Percentiles rank a stretch among this genome's conserved stretches.
Evolutionary conservation across 176 grass and related monocot genomes (phyloP).

Genomic region (Hordeum marinum): DNA sequence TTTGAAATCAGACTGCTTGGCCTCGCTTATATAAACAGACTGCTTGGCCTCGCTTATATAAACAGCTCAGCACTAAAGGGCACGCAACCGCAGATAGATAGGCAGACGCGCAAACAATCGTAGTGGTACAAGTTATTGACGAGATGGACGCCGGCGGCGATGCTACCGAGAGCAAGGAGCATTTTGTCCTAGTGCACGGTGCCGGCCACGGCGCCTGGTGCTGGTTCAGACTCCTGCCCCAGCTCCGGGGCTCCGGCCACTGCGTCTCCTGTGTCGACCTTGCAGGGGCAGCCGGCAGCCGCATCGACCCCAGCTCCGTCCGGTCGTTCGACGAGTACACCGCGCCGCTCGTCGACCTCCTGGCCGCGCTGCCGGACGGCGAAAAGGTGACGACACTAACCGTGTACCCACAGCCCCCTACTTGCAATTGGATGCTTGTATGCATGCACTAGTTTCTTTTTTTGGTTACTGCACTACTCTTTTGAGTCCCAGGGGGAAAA

Average conservation of each 20-base stretch:
- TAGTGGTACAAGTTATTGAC: neutral
- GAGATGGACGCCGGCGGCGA: neutral
- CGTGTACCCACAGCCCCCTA: neutral
- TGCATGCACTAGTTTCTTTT: neutral
- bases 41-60: neutral
- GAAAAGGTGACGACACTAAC: constrained; percentile 18
- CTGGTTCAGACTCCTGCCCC: constrained; percentile 42
- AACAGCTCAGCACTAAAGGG: neutral
- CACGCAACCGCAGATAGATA: neutral
- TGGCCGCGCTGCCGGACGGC: constrained; percentile 19
- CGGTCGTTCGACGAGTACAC: constrained; percentile 35
- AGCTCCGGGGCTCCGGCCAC: constrained; percentile 26
- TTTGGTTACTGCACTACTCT: neutral
- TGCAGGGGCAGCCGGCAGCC: constrained; percentile 32
- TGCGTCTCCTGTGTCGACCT: constrained; percentile 45
- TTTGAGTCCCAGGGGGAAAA: neutral
- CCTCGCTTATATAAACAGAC: neutral
- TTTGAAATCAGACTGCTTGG: neutral
- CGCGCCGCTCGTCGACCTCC: constrained; percentile 19
- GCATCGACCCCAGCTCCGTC: constrained; percentile 24
- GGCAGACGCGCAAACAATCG: neutral
- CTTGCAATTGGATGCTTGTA: neutral
- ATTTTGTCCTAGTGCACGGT: constrained; percentile 53
- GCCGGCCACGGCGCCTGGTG: constrained; percentile 54
- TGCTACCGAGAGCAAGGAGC: constrained; percentile 14